Conservation (phyloP, 2,329 filamentous ascomycete genomes). For the Tolypocladium ophioglossoides region DNA sequence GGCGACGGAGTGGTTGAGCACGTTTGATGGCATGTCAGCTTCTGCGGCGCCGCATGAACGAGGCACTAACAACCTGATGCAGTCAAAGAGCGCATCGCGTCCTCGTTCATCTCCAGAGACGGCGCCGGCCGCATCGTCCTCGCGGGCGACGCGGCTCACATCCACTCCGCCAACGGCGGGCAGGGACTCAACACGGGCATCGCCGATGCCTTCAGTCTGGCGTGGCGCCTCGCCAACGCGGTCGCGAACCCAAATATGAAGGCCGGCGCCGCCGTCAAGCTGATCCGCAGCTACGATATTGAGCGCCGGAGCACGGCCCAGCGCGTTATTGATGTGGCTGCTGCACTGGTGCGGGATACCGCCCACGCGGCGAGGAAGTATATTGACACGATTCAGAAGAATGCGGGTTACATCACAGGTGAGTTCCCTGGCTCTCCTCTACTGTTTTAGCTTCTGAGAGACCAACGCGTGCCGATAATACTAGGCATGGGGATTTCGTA, state of each 20-base stretch:
- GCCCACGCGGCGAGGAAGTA: slow-evolving; percentile 31
- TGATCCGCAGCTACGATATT: slow-evolving; percentile 32
- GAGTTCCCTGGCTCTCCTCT: slow-evolving; percentile 1
- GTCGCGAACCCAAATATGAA: slow-evolving; percentile 13
- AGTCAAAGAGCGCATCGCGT: slow-evolving; percentile 31
- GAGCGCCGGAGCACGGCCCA: slow-evolving; percentile 32
- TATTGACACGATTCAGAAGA: slow-evolving; percentile 34
- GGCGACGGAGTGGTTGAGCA: slow-evolving; percentile 38
- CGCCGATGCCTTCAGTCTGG: slow-evolving; percentile 42
- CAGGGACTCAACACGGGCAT: slow-evolving; percentile 50
- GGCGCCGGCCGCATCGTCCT: slow-evolving; percentile 36
- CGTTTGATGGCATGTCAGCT: slow-evolving; percentile 29
- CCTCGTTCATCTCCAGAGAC: slow-evolving; percentile 25
- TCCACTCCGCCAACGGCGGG: slow-evolving; percentile 43
- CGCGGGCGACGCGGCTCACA: slow-evolving; percentile 46
- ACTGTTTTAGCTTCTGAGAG: too few species aligned
- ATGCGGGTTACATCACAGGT: slow-evolving; percentile 38
- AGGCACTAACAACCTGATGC: not conserved
- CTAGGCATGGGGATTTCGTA: slow-evolving; percentile 32
- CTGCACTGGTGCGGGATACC: slow-evolving; percentile 33
- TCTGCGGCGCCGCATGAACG: slow-evolving; percentile 4
- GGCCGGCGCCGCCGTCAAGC: slow-evolving; percentile 9
- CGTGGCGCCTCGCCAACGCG: slow-evolving; percentile 36
- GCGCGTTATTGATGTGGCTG: slow-evolving; percentile 35
- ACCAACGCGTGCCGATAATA: too few species aligned